Base-by-base conservation (phyloP, 2,329 filamentous ascomycete species). In the Elsinoe perseae region DNA sequence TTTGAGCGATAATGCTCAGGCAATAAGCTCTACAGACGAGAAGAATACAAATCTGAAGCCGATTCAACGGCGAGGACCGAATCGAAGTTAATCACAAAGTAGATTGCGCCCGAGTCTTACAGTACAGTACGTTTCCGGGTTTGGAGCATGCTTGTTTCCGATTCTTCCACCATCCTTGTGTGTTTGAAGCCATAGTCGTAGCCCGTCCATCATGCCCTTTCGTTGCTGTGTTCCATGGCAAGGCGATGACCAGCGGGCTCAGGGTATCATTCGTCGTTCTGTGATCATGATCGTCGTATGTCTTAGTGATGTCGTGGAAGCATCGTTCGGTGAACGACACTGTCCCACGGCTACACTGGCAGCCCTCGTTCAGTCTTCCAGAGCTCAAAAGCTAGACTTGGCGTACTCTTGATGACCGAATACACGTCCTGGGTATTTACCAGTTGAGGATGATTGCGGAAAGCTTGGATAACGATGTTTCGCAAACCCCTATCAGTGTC, bases 401-500 rank as follows among this genome's bases (percentile, higher is more conserved):
- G 74, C 12, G 73, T 75, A 25, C 74, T 72, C 46, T 72, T 69
- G 50, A 77, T 69, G 16, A 69, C 67, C 23, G 66, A 62, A 58
- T 72, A 72, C n/a, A 78, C 69, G 50, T 77, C 75, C 46, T 70
- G 68, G 12, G 75, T 74, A 34, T 69, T 69, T 1, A 71, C 73
- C 6, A 77, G 65, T 38, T 72, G 68, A 14, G 75, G 75, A 56
- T 77, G 72, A 14, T 64, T 69, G 43, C 72, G 69, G 66, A 78
- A 77, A 2, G 73, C 67, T 59, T 77, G 73, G 48, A 77, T 66
- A 54, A 77, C 69, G 48, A 77, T 64, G 59, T 76, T 73, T 20
- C 75, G 69, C 23, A 77, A 68, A 9, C 75, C 75, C 32, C 75
- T 70, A 62, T 78, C 75, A 18, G 68, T 69, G 64, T 78, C 75